These are phyloP conservation scores for Rubroboletus pulcherrimus DNA, from an alignment of 768 basidiomycete species.

Conservation along the genomic window DNA sequence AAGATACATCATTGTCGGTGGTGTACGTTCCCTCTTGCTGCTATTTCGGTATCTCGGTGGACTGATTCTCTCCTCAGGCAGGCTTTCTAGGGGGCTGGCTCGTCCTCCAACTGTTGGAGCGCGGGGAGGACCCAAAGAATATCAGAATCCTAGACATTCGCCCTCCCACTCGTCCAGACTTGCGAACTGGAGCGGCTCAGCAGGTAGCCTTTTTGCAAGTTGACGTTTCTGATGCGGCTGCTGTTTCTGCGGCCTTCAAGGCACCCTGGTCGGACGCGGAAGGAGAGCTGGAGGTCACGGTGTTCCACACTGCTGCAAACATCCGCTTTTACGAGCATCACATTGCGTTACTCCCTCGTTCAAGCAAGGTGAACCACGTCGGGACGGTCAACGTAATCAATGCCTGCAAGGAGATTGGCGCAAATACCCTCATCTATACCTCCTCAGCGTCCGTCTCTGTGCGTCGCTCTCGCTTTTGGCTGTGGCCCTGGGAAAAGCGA, in stretches of 20 bases:
- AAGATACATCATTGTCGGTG: constrained; percentile 73
- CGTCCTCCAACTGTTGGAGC: constrained; percentile 58
- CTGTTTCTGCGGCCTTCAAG: constrained; percentile 58
- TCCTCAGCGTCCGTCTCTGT: constrained; percentile 68
- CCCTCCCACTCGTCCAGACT: constrained; percentile 53
- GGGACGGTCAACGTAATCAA: constrained; percentile 68
- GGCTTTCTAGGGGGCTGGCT: constrained; percentile 82
- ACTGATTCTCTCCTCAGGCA: constrained; percentile 38
- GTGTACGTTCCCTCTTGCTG: constrained; percentile 41
- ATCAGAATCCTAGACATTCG: constrained; percentile 69
- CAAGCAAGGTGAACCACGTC: constrained; percentile 58
- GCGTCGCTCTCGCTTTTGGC: constrained; percentile 53
- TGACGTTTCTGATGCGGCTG: constrained; percentile 51
- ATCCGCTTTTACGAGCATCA: constrained; percentile 76
- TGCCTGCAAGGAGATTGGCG: constrained; percentile 54
- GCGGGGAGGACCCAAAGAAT: constrained; percentile 63
- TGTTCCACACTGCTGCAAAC: constrained; percentile 75
- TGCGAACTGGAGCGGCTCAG: constrained; percentile 48
- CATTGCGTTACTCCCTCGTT: constrained; percentile 45
- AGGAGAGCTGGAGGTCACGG: constrained; percentile 42
- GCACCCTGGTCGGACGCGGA: constrained; percentile 53
- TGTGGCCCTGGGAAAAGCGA: constrained; percentile 72
- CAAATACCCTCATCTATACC: constrained; percentile 59
- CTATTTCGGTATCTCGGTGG: background rate
- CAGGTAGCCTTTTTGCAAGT: constrained; percentile 56